A percentile compares a stretch with the other conserved stretches of the same genome.
These are phyloP conservation scores for Carex littledalei DNA, from an alignment of 176 grass and related monocot species.

Conservation along the genomic window DNA sequence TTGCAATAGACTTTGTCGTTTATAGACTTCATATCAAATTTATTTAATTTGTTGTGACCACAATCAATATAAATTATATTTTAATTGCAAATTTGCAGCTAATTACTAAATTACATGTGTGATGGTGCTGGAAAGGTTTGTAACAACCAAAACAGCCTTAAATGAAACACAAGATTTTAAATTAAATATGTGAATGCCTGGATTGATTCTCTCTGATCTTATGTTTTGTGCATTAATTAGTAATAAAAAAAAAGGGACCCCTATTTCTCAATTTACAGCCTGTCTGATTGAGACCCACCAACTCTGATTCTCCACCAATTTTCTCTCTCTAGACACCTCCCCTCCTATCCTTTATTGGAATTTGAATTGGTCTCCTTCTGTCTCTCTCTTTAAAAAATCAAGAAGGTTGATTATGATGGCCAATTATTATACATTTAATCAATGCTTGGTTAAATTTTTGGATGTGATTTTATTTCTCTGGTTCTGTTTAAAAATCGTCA, in stretches of 20 bases:
- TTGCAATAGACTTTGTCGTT: background rate
- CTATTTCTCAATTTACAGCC: constrained; percentile 35
- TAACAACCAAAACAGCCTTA: constrained; percentile 24
- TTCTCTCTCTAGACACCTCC: constrained; percentile 22
- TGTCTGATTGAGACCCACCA: constrained; percentile 49
- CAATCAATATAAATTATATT: background rate
- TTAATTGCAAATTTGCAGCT: background rate
- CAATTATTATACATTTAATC: background rate
- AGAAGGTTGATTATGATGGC: constrained; percentile 1
- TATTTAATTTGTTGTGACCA: background rate
- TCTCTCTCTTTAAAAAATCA: background rate
- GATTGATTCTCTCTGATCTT: background rate
- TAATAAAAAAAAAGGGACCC: constrained; percentile 7
- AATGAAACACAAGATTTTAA: background rate
- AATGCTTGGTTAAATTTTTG: background rate
- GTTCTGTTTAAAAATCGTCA: background rate
- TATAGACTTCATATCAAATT: background rate
- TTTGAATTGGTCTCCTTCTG: constrained; percentile 5
- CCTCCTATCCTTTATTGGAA: background rate
- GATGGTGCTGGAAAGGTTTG: background rate
- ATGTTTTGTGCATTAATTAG: constrained; percentile 40
- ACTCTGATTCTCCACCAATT: constrained; percentile 38
- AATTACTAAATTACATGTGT: background rate
- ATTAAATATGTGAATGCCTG: constrained; percentile 7
- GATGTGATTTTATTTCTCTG: background rate